Evolutionary conservation across 140 eudicot species (phyloP), one percentile per base, ranked within the genome.

Genomic region (Erigeron philadelphicus): DNA sequence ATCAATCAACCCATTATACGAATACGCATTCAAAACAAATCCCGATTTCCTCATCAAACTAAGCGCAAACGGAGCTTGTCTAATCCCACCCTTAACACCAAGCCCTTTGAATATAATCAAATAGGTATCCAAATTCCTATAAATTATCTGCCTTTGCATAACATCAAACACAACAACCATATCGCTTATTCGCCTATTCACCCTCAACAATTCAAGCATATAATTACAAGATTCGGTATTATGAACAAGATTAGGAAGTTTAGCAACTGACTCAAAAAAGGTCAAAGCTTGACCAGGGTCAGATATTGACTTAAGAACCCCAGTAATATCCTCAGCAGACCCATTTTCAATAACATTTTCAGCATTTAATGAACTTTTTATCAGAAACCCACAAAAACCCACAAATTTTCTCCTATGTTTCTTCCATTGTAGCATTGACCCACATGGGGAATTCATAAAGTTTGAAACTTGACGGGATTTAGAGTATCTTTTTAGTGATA

Each of bases 81-180:
- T 72, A 8, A 88, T 67, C 75, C 96, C 98, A 53, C 98, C 98
- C 70, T 77, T 88, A 13, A 92, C 64, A 58, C 83, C 61, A 45
- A 92, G 72, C 60, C 75, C 80, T 80, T 68, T 84, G 19, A 92
- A 92, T 44, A 92, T 84, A 25, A 57, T 86, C 77, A 84, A 19
- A 47, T 86, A 92, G 52, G 98, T 92, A 68, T 25, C 72, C 74
- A 84, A 71, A 88, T 72, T 83, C 85, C 96, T 88, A 72, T 84
- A 84, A 11, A 92, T 86, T 0, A 88, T 92, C 75, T 88, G 95
- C 76, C 75, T 88, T 66, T 92, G 98, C 98, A 92, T 92, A 56
- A 88, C 74, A 80, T 84, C 80, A 81, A 92, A 92, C 81, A 92
- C 98, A 71, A 68, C 56, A 71, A 44, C 84, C 98, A 88, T 92